Evolutionary conservation across 2,329 filamentous ascomycete species (phyloP).

Genomic region (Pseudogymnoascus destructans): DNA sequence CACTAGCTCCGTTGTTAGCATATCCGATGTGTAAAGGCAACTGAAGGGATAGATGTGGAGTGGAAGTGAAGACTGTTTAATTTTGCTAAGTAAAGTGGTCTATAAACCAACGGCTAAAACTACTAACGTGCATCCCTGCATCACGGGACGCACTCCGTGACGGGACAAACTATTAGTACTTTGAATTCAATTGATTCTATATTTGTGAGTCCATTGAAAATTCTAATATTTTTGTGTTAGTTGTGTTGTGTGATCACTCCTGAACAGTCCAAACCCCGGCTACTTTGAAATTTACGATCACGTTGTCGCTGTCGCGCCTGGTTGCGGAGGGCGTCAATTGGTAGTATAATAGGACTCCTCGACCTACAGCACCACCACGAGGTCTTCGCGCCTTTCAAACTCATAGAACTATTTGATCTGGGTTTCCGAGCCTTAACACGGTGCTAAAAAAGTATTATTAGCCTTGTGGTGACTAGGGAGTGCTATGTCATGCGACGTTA

Average conservation of each 20-base stretch:
- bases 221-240: no score
- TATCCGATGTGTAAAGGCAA: no score
- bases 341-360: constrained; percentile 12
- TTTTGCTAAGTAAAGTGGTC: no score
- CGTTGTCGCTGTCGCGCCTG: constrained; percentile 11
- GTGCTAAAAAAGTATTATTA: constrained; percentile 11
- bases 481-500: background rate
- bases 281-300: constrained; percentile 12
- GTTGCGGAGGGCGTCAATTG: constrained; percentile 12
- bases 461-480: constrained; percentile 2
- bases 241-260: background rate
- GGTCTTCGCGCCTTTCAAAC: background rate
- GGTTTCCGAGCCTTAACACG: constrained; percentile 15
- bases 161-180: no score
- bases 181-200: no score
- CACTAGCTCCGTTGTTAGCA: no score
- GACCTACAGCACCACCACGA: no score
- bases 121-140: background rate
- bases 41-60: no score
- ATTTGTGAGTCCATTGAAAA: no score
- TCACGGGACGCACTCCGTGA: no score
- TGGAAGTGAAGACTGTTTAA: no score
- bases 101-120: no score
- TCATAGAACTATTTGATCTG: constrained; percentile 11
- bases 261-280: constrained; percentile 12